Percentiles rank a stretch among this genome's conserved stretches.
These are phyloP conservation scores for Globisporangium solare DNA, from an alignment of 352 stramenopile genomes.

Conservation along the genomic window DNA sequence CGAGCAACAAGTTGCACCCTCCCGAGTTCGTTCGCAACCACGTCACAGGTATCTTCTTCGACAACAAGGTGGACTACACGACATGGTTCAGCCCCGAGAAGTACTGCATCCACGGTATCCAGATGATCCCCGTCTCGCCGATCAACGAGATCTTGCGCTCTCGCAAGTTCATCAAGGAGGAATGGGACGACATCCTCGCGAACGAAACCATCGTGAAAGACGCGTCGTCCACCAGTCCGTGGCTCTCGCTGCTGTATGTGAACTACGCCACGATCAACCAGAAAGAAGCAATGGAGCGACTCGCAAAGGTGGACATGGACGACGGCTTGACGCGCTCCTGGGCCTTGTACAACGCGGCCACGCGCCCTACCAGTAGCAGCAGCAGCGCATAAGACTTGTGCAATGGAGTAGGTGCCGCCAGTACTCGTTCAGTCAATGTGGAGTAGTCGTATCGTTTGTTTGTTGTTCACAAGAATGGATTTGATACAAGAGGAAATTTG, in stretches of 20 bases:
- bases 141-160: conserved; percentile 68
- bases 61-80: conserved; percentile 80
- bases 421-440: background rate
- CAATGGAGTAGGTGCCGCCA: background rate
- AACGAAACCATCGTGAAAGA: conserved; percentile 47
- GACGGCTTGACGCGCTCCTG: conserved; percentile 58
- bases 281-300: conserved; percentile 33
- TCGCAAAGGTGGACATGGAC: conserved; percentile 53
- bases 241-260: conserved; percentile 64
- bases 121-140: conserved; percentile 71
- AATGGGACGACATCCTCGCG: conserved; percentile 72
- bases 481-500: too few species aligned
- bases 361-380: conserved; percentile 12
- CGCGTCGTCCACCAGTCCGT: conserved; percentile 37
- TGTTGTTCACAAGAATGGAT: background rate
- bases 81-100: conserved; percentile 68
- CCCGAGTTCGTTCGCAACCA: conserved; percentile 62
- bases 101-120: conserved; percentile 77
- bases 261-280: conserved; percentile 63
- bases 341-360: conserved; percentile 71
- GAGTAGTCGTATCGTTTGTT: background rate
- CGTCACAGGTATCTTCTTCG: conserved; percentile 76
- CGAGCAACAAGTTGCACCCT: conserved; percentile 57
- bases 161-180: conserved; percentile 50
- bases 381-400: background rate